Conservation (phyloP, 1,139 yeast genomes). For the Saccharomyces hybrid region DNA sequence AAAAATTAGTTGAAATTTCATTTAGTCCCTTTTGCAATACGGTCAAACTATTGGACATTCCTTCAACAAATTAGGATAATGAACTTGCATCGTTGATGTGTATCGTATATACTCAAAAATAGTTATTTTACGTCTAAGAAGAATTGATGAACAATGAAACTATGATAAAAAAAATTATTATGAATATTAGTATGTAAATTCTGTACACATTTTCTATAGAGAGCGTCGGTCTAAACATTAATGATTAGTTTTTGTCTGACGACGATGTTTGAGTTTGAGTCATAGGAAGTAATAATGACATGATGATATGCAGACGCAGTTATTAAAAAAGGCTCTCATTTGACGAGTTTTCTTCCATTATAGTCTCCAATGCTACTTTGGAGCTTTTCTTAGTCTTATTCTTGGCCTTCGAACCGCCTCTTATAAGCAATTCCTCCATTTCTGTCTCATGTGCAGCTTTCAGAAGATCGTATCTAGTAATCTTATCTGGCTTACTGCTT, state of each 20-base stretch:
- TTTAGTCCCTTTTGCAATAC: slow-evolving; percentile 40
- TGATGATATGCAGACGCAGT: neutral
- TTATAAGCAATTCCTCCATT: neutral
- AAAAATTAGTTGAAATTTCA: slow-evolving; percentile 78
- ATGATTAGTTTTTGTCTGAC: too few relatives aligned
- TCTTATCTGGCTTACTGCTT: slow-evolving; percentile 10
- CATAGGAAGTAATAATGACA: too few relatives aligned
- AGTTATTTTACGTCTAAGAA: neutral
- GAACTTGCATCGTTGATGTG: slow-evolving; percentile 6
- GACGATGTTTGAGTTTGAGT: too few relatives aligned
- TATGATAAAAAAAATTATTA: neutral
- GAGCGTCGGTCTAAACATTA: too few relatives aligned
- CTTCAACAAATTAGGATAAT: neutral
- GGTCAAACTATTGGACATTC: slow-evolving; percentile 4
- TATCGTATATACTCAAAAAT: neutral
- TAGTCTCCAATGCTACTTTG: neutral
- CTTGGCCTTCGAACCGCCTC: neutral
- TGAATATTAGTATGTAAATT: neutral
- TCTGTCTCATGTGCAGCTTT: slow-evolving; percentile 4
- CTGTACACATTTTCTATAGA: neutral
- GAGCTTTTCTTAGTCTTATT: neutral
- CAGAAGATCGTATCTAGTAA: slow-evolving; percentile 10
- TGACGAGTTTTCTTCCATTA: neutral
- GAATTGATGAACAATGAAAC: neutral
- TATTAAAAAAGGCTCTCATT: neutral